phyloP scores from a whole-genome alignment of 1,284 basidiomycete species.

The Moniliella sp. region DNA sequence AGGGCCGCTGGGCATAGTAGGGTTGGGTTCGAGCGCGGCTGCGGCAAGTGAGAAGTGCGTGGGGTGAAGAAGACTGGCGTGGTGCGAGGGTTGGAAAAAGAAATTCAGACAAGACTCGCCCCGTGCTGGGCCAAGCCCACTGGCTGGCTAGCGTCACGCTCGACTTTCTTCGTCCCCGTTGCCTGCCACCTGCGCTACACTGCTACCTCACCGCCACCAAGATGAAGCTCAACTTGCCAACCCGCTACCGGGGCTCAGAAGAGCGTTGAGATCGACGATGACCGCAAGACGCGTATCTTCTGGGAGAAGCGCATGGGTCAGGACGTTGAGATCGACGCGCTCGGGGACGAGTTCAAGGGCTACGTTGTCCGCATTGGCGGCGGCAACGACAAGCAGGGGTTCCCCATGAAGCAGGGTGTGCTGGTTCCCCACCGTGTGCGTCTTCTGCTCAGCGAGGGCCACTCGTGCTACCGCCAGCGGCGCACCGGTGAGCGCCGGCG shows the following conservation, averaged over 20 bases:
- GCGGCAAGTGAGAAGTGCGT: no score
- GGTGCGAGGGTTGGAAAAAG: no score
- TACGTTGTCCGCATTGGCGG: slow-evolving; percentile 93
- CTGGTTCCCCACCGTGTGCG: slow-evolving; percentile 79
- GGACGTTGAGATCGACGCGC: slow-evolving; percentile 70
- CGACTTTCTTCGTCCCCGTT: no score
- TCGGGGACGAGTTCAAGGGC: slow-evolving; percentile 91
- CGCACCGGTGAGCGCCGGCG: slow-evolving; percentile 87
- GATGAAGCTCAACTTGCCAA: no score
- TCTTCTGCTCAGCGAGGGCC: slow-evolving; percentile 77
- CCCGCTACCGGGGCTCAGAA: slow-evolving; percentile 85
- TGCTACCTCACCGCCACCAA: no score
- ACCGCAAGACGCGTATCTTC: slow-evolving; percentile 58
- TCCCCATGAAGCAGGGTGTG: slow-evolving; percentile 99
- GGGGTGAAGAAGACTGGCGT: no score
- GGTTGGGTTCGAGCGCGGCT: no score
- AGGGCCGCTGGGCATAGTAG: no score
- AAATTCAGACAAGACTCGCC: no score
- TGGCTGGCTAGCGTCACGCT: no score
- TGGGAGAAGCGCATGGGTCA: slow-evolving; percentile 89
- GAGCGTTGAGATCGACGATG: slow-evolving; percentile 70
- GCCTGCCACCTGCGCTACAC: no score
- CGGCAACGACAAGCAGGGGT: slow-evolving; percentile 62
- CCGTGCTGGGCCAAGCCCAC: no score
- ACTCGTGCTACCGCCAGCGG: slow-evolving; percentile 88